Base-by-base conservation (phyloP, 208 protist genomes). In the Acanthamoeba triangularis region DNA sequence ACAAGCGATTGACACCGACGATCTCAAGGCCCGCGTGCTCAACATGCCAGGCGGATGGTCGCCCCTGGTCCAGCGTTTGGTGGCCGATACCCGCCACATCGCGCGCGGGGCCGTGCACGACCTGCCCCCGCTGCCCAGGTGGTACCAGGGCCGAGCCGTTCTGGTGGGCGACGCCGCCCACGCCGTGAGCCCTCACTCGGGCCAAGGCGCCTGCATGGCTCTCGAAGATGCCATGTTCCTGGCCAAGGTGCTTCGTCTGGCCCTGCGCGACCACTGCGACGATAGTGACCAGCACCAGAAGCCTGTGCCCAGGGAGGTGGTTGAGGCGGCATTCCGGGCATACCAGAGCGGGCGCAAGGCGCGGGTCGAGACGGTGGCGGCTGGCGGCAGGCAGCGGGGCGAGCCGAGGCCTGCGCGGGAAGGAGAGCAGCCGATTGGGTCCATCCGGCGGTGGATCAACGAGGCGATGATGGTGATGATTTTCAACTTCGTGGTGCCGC, bases 141-240 rank as follows among this genome's bases (percentile, higher is more conserved):
- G 74, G 74, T 25, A 13, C 33, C 14, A 49, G 13, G 74, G 74
- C 44, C 20, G 74, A 0, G 74, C 74, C 23, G 33, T 41, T 35
- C 74, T 84, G 33, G 35, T 84, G 10, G 74, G 74, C 23, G 74
- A 84, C 44, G 74, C 74, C 33, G 74, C 74, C 11, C 74, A 84
- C 35, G 74, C 74, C 30, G 74, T 84, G 20, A 84, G 74, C 44
- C 74, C 74, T 0, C 74, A 84, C 74, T 84, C 74, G 20, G 74
- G 10, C 74, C 74, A 84, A 25, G 74, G 74, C 74, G 74, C 74
- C 6, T 84, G 20, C 7, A 13, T 84, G 74, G 74, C 74, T 2
- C 74, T 84, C 7, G 74, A 84, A 28, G 74, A 84, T 28, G 33
- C 74, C 44, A 84, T 84, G 74, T 84, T 30, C 74, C 30, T 84